Evolutionary conservation across 208 protist genomes (phyloP).

Genomic region (Acanthamoeba castellanii): DNA sequence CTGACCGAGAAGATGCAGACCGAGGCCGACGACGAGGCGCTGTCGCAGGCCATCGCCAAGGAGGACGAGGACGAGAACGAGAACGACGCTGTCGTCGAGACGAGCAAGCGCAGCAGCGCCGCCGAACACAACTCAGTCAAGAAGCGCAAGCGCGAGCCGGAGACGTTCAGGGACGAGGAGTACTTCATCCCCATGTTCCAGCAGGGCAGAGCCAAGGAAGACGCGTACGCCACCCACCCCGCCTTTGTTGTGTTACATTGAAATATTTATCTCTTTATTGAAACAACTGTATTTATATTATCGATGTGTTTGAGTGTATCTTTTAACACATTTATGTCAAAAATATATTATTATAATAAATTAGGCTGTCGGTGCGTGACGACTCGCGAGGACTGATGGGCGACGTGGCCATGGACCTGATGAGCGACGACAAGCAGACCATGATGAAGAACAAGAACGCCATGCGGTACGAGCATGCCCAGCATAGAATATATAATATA

Average conservation of each 20-base stretch:
- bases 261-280: no score
- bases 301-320: no score
- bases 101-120: no score
- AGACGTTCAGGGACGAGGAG: slow-evolving; percentile 44
- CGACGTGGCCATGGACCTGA: slow-evolving; percentile 37
- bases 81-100: no score
- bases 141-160: slow-evolving; percentile 13
- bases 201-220: slow-evolving; percentile 46
- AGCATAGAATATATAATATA: no score
- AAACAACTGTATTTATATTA: no score
- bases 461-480: no score
- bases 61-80: no score
- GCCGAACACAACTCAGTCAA: not conserved
- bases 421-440: slow-evolving; percentile 35
- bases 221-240: slow-evolving; percentile 15
- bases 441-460: slow-evolving; percentile 1
- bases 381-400: not conserved
- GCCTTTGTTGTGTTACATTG: not conserved
- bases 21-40: no score
- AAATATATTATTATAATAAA: no score
- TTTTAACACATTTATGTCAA: no score
- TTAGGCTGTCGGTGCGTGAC: not conserved
- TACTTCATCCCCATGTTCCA: slow-evolving; percentile 41
- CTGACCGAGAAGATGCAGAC: not conserved
- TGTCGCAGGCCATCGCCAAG: no score